phyloP scores from a whole-genome alignment of 768 basidiomycete genomes.

The Coprinopsis strossmayeri region DNA sequence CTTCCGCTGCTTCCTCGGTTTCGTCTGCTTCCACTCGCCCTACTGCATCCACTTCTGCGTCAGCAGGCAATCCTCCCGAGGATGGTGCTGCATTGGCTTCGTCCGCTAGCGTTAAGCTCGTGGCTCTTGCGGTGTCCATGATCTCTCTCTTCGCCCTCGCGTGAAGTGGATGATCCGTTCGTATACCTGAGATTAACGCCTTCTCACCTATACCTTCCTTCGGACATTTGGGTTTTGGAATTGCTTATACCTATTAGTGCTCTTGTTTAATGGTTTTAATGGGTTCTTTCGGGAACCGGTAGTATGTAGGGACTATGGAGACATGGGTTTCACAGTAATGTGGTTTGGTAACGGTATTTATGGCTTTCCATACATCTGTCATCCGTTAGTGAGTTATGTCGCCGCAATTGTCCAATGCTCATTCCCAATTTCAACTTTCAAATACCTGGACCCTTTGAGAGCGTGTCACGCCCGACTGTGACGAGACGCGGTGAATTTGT shows the following conservation, averaged over 20 bases:
- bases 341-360: too few species aligned
- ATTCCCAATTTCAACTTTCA: too few species aligned
- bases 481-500: background rate
- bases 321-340: too few species aligned
- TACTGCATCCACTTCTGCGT: background rate
- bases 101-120: background rate
- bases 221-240: too few species aligned
- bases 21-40: background rate
- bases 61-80: background rate
- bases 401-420: too few species aligned
- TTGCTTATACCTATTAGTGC: too few species aligned
- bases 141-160: background rate
- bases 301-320: too few species aligned
- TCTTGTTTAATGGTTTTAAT: too few species aligned
- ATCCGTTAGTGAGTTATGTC: too few species aligned
- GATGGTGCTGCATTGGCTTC: conserved; percentile 6
- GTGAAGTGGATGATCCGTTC: background rate
- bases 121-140: background rate
- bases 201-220: too few species aligned
- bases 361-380: background rate
- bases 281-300: too few species aligned
- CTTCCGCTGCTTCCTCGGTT: conserved; percentile 6
- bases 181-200: too few species aligned
- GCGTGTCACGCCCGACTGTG: background rate
- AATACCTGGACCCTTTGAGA: background rate